phyloP scores from a whole-genome alignment of 2,329 filamentous ascomycete species.

The Malbranchea zuffiana region DNA sequence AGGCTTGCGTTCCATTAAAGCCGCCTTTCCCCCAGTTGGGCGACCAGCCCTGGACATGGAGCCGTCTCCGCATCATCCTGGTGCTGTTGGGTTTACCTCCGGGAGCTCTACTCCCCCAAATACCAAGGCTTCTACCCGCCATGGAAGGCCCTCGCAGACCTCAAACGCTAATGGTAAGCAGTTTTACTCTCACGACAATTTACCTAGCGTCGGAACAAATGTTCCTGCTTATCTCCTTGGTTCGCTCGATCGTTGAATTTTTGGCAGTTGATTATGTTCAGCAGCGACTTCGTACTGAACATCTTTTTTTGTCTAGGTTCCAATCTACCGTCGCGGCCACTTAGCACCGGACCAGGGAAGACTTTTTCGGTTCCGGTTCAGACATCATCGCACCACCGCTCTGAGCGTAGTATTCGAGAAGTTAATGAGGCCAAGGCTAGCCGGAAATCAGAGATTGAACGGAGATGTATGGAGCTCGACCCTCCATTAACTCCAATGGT shows the following conservation, averaged over 20 bases:
- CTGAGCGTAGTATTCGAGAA: slow-evolving; percentile 50
- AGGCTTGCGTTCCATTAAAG: slow-evolving; percentile 17
- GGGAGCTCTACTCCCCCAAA: slow-evolving; percentile 10
- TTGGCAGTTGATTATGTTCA: neutral
- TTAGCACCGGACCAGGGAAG: slow-evolving; percentile 5
- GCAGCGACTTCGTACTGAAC: neutral
- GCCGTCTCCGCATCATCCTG: slow-evolving; percentile 3
- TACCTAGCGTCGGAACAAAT: neutral
- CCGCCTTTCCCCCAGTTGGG: neutral
- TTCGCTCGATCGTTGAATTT: neutral
- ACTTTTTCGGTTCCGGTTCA: neutral
- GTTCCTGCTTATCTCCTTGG: neutral
- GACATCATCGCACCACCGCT: slow-evolving; percentile 14
- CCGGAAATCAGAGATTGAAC: slow-evolving; percentile 60
- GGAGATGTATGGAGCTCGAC: slow-evolving; percentile 52
- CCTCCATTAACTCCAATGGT: slow-evolving; percentile 54
- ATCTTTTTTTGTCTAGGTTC: slow-evolving; percentile 6
- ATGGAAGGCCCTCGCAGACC: slow-evolving; percentile 6
- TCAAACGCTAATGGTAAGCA: slow-evolving; percentile 15
- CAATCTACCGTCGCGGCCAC: slow-evolving; percentile 11
- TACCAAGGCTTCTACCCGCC: slow-evolving; percentile 5
- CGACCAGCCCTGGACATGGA: slow-evolving; percentile 5
- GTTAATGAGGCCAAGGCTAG: slow-evolving; percentile 53
- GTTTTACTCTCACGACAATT: neutral
- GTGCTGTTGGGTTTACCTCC: slow-evolving; percentile 8